Evolutionary conservation across 352 stramenopile genomes (phyloP).

Genomic region (Hyaloperonospora arabidopsidis): DNA sequence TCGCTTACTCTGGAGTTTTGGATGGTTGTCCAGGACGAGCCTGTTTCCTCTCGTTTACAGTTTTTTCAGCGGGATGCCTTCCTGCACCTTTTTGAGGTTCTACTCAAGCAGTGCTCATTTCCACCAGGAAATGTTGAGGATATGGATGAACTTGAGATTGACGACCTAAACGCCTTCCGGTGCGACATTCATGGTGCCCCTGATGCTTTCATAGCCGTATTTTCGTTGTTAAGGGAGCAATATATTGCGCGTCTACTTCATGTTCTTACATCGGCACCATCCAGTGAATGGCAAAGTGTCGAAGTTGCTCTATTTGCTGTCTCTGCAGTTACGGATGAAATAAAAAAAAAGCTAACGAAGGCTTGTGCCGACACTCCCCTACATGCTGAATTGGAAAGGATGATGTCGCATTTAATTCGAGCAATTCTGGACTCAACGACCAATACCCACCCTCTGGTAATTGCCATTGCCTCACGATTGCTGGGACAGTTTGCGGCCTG

Average conservation of each 20-base stretch:
- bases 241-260: constrained; percentile 38
- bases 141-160: constrained; percentile 55
- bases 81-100: constrained; percentile 43
- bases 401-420: constrained; percentile 43
- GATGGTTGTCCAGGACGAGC: constrained; percentile 59
- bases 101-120: constrained; percentile 54
- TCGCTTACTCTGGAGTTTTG: constrained; percentile 72
- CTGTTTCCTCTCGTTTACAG: constrained; percentile 38
- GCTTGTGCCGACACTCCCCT: constrained; percentile 13
- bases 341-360: constrained; percentile 42
- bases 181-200: constrained; percentile 50
- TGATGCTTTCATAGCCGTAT: constrained; percentile 49
- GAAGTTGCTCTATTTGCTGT: constrained; percentile 54
- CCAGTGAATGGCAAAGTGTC: constrained; percentile 39
- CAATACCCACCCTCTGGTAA: constrained; percentile 35
- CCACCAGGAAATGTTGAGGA: constrained; percentile 27
- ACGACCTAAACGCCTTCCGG: constrained; percentile 54
- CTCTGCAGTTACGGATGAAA: constrained; percentile 46
- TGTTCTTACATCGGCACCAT: constrained; percentile 17
- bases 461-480: constrained; percentile 38
- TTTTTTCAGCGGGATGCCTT: constrained; percentile 60
- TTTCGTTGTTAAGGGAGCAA: constrained; percentile 42
- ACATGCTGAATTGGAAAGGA: constrained; percentile 30
- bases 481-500: constrained; percentile 52
- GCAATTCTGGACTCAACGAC: constrained; percentile 25